A percentile compares a stretch with the other conserved stretches of the same genome.
phyloP scores from a whole-genome alignment of 805 yeast species.

The Ogataea wickerhamii region DNA sequence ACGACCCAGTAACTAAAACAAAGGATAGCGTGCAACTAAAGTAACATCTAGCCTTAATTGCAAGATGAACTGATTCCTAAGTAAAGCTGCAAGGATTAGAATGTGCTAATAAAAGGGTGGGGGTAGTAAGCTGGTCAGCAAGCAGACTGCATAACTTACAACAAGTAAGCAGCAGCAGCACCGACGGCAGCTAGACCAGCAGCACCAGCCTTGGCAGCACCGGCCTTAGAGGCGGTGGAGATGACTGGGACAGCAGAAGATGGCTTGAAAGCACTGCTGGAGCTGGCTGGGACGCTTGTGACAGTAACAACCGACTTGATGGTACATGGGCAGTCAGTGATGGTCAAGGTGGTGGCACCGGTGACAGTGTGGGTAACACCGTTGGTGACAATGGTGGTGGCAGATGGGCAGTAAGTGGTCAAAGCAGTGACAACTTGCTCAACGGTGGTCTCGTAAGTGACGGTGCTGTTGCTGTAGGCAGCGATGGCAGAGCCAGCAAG shows the following conservation, averaged over 20 bases:
- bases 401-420: constrained; percentile 80
- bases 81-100: background rate
- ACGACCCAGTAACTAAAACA: background rate
- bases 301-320: constrained; percentile 28
- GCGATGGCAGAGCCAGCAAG: constrained; percentile 41
- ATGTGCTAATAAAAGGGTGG: background rate
- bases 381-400: constrained; percentile 66
- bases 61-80: background rate
- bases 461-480: constrained; percentile 43
- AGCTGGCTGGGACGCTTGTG: constrained; percentile 17
- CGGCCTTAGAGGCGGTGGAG: constrained; percentile 30
- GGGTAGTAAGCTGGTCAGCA: background rate
- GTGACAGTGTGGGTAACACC: constrained; percentile 71
- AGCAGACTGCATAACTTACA: constrained; percentile 28
- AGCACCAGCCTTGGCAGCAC: constrained; percentile 37
- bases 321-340: constrained; percentile 87
- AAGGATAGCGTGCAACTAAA: background rate
- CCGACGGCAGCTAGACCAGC: constrained; percentile 38
- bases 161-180: constrained; percentile 39
- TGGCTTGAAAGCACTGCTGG: constrained; percentile 17
- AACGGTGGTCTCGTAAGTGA: constrained; percentile 42
- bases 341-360: constrained; percentile 74
- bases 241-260: constrained; percentile 19
- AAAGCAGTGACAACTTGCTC: constrained; percentile 60
- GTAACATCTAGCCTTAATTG: background rate